These are phyloP conservation scores for Aspergillus calidoustus DNA, from an alignment of 2,329 filamentous ascomycete genomes.

Conservation along the genomic window DNA sequence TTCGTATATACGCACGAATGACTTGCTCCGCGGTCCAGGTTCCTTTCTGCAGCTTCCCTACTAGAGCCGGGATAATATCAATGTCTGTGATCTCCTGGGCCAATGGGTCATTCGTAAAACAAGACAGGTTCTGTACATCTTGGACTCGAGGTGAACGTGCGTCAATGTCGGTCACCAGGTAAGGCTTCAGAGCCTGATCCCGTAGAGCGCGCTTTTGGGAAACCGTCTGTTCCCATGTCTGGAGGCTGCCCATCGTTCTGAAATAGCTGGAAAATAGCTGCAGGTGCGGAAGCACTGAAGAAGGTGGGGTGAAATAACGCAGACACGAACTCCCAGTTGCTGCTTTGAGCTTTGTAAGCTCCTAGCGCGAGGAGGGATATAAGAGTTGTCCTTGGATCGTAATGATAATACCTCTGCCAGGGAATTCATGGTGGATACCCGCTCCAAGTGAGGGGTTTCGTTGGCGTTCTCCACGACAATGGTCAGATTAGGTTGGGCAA, in stretches of 20 bases:
- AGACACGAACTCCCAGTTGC: background rate
- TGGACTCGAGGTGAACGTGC: slow-evolving; percentile 29
- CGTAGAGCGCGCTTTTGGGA: slow-evolving; percentile 32
- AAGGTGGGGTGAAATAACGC: background rate
- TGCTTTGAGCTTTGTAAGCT: background rate
- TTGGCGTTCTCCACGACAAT: background rate
- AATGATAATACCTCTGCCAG: background rate
- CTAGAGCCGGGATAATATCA: slow-evolving; percentile 29
- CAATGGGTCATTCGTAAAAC: slow-evolving; percentile 26
- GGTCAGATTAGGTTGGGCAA: background rate
- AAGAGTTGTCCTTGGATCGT: background rate
- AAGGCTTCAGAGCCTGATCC: slow-evolving; percentile 34
- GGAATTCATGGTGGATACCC: background rate
- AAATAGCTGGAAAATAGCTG: background rate
- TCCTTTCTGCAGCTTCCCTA: slow-evolving; percentile 27
- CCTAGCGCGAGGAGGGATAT: background rate
- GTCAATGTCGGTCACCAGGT: slow-evolving; percentile 32
- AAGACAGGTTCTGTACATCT: slow-evolving; percentile 30
- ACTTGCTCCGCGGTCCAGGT: slow-evolving; percentile 37
- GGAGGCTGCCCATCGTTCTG: slow-evolving; percentile 26
- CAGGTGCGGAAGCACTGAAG: background rate
- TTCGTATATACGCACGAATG: slow-evolving; percentile 37
- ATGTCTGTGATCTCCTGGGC: slow-evolving; percentile 39
- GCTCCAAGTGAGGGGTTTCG: background rate
- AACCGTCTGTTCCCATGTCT: slow-evolving; percentile 38